Evolutionary conservation across 1,284 basidiomycete genomes (phyloP), one percentile per base, ranked within the genome.

Genomic region (Gymnopus androsaceus): DNA sequence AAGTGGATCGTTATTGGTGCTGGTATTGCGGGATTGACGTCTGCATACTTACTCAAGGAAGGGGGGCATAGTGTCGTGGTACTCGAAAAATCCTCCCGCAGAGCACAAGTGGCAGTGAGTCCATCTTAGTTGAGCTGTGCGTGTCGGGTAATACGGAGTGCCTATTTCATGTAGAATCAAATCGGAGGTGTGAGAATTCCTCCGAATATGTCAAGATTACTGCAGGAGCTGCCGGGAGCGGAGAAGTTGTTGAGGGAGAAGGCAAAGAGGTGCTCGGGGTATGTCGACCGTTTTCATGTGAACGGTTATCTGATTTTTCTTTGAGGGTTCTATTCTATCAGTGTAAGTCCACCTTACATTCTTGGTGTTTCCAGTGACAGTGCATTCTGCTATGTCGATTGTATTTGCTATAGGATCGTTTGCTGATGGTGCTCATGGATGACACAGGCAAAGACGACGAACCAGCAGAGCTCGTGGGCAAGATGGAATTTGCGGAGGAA

Each of bases 1-100:
- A 55, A 56, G 25, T 62, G 60, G 50, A 30, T 59, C 31, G 28
- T 60, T 14, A 38, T 56, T 7, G 61, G 61, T n/a, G 61, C 46
- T 17, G 58, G 59, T 49, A 53, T 62, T 11, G 54, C 59, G 9
- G 61, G 61, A 3, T 36, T 62, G 14, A 52, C 56, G 28, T 56
- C 42, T 19, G 61, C 61, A 15, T 60, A 59, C 40, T 33, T 51
- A 2, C 42, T 62, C 23, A 54, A 50, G 17, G 21, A 41, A 34
- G 37, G 19, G 12, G 53, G 54, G 12, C 57, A 58, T 42, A 30
- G 52, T 27, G 53, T 58, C 12, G 23, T 55, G 15, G 53, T 58
- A 17, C 12, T 58, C 2, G 57, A 58, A 27, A 58, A 52, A 40
- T 36, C 42, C 23, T 17, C 48, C 21, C 48, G 42, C 14, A 49